Evolutionary conservation across 2,329 filamentous ascomycete genomes (phyloP), one percentile per base, ranked within the genome.

Genomic region (Penicillium sp.): DNA sequence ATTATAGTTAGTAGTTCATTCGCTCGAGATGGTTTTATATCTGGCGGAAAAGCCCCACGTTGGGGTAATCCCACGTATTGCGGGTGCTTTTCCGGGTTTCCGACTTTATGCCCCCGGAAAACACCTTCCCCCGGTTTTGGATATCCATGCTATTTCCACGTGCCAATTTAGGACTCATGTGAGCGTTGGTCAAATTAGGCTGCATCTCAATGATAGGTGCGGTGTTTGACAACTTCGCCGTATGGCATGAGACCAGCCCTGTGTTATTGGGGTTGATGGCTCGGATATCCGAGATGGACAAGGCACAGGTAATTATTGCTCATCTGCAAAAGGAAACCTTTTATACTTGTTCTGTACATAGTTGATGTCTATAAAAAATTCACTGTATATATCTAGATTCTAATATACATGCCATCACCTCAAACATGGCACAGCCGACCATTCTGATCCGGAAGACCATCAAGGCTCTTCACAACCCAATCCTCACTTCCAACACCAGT

Each of bases 401-500:
- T 19, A 19, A 7, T 29, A 29, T 39, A 23, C 23, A 39, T 4
- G 10, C 3, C 3, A 23, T 25, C 9, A 7, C 0, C 4, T 15
- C 33, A 45, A 53, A 19, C 39, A 19, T 21, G 63, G 38, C 80
- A 82, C 68, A 82, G 69, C 27, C 78, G 73, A 9, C 79, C 80
- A 43, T 70, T 71, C 53, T 70, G 66, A 39, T 68, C 61, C 3
- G 63, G 67, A 53, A 70, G 61, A 5, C 66, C 64, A 53, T 66
- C 65, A 54, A 72, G 61, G 6, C 67, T 71, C 5, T 67, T 69
- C 8, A 78, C 71, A 23, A 64, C 66, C 81, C 81, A 85, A n/a
- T 64, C 62, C 58, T 85, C 83, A 58, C 80, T 83, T 0, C 82
- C 82, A 3, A 86, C 82, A 6, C 71, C 79, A n/a, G 75, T 79